These are phyloP conservation scores for Metarhizium robertsii DNA, from an alignment of 2,329 filamentous ascomycete genomes.

Conservation along the genomic window DNA sequence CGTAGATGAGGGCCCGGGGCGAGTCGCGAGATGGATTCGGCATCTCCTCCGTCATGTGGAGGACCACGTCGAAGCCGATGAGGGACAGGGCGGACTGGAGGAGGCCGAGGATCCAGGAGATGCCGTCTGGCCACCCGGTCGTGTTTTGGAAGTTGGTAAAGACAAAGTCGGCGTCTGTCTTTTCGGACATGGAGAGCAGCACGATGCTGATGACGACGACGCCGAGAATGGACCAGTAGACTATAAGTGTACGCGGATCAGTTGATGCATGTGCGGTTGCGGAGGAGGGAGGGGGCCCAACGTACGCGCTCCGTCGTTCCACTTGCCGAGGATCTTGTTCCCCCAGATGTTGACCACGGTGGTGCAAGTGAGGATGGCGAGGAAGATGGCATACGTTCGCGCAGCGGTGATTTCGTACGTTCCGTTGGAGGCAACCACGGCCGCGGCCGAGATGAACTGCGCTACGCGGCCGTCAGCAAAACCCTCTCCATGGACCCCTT, in stretches of 20 bases:
- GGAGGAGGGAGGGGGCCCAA: not conserved
- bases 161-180: constrained; percentile 32
- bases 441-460: constrained; percentile 33
- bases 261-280: not conserved
- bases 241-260: constrained; percentile 8
- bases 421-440: constrained; percentile 28
- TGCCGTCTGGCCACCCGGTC: constrained; percentile 35
- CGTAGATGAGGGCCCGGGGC: constrained; percentile 32
- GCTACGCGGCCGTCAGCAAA: constrained; percentile 15
- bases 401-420: constrained; percentile 26
- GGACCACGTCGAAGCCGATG: constrained; percentile 33
- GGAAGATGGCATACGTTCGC: constrained; percentile 33
- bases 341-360: constrained; percentile 31
- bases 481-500: too few species aligned
- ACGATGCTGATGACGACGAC: constrained; percentile 34
- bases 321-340: constrained; percentile 28
- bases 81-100: constrained; percentile 28
- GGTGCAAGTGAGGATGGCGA: constrained; percentile 26
- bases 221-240: constrained; percentile 32
- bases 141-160: constrained; percentile 35
- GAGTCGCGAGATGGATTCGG: constrained; percentile 29
- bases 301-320: constrained; percentile 32
- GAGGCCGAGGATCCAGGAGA: constrained; percentile 37
- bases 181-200: constrained; percentile 27
- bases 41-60: constrained; percentile 39